phyloP scores from a whole-genome alignment of 2,329 filamentous ascomycete species.

The Atkinsonella texensis region DNA sequence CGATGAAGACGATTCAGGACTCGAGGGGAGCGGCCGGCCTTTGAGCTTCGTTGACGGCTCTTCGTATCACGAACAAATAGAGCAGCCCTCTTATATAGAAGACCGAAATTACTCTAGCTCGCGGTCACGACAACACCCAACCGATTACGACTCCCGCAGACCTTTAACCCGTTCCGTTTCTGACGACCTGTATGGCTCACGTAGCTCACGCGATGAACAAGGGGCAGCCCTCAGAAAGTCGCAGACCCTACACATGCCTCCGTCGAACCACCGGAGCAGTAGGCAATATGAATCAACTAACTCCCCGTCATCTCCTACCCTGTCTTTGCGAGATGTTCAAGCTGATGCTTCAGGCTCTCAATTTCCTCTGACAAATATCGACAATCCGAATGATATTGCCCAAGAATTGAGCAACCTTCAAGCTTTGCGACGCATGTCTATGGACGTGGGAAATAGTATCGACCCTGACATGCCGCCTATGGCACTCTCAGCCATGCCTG shows the following conservation, averaged over 20 bases:
- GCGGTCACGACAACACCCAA: conserved; percentile 14
- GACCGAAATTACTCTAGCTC: not conserved
- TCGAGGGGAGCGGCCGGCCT: conserved; percentile 41
- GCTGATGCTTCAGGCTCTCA: conserved; percentile 50
- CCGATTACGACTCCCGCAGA: conserved; percentile 25
- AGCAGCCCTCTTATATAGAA: conserved; percentile 16
- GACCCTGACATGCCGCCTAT: conserved; percentile 66
- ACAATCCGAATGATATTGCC: conserved; percentile 76
- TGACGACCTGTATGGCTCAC: conserved; percentile 25
- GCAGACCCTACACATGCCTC: conserved; percentile 28
- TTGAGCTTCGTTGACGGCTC: conserved; percentile 58
- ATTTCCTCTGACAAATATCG: conserved; percentile 81
- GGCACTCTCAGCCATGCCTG: conserved; percentile 56
- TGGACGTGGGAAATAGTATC: conserved; percentile 69
- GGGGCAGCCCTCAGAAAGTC: conserved; percentile 26
- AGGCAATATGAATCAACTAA: conserved; percentile 29
- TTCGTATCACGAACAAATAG: conserved; percentile 40
- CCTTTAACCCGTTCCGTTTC: conserved; percentile 33
- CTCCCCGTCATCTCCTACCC: conserved; percentile 38
- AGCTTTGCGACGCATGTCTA: conserved; percentile 82
- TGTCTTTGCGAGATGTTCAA: conserved; percentile 41
- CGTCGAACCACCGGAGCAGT: conserved; percentile 28
- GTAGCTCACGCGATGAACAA: conserved; percentile 20
- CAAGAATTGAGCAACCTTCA: conserved; percentile 89
- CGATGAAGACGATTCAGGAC: conserved; percentile 55